Conservation (phyloP, 2,329 filamentous ascomycete genomes). For the Monosporascus sp. region DNA sequence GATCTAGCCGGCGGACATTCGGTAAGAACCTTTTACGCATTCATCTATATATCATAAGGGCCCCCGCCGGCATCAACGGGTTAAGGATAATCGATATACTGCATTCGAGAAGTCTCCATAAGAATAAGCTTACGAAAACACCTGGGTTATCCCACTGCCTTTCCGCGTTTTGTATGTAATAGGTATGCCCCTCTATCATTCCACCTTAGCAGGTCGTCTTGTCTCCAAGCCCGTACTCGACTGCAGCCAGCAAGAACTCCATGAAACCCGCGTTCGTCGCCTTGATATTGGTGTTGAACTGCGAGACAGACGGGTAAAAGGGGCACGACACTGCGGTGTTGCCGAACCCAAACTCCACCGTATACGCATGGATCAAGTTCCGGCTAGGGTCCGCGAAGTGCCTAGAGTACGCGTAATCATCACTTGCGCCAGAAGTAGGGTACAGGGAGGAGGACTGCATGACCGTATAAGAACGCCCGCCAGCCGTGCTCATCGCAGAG, state of each 20-base stretch:
- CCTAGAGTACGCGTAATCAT: slow-evolving; percentile 42
- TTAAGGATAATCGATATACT: too few species aligned
- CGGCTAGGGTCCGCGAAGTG: slow-evolving; percentile 32
- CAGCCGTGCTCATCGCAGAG: slow-evolving; percentile 34
- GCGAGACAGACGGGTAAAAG: slow-evolving; percentile 40
- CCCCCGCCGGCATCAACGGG: too few species aligned
- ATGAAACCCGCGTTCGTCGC: slow-evolving; percentile 44
- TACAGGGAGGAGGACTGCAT: slow-evolving; percentile 38
- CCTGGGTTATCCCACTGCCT: too few species aligned
- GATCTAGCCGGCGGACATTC: too few species aligned
- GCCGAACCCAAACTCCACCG: slow-evolving; percentile 43
- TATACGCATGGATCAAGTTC: slow-evolving; percentile 37
- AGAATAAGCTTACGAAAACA: too few species aligned
- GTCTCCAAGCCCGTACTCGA: slow-evolving; percentile 17
- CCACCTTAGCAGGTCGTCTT: neutral
- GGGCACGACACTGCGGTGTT: slow-evolving; percentile 29
- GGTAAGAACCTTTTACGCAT: too few species aligned
- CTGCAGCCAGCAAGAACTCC: slow-evolving; percentile 34
- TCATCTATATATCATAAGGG: too few species aligned
- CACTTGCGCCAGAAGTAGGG: slow-evolving; percentile 39
- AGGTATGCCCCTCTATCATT: too few species aligned
- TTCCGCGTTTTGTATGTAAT: too few species aligned
- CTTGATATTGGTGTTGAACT: slow-evolving; percentile 39
- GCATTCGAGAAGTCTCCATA: too few species aligned
- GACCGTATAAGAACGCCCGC: slow-evolving; percentile 31